Base-by-base conservation (phyloP, 2,329 filamentous ascomycete genomes). In the Hypoxylon sp. region DNA sequence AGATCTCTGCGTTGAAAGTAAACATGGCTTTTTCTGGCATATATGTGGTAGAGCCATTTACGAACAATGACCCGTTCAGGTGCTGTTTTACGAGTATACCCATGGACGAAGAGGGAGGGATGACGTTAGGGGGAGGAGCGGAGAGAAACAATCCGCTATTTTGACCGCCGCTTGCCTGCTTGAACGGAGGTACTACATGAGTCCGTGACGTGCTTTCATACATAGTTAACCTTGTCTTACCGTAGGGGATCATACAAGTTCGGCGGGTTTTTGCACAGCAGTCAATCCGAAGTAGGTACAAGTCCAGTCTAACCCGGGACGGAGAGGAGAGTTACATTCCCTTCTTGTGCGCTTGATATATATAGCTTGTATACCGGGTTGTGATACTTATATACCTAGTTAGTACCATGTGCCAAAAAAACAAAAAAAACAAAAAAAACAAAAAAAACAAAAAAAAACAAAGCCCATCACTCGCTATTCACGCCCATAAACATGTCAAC, bases 211-310 rank as follows among this genome's bases (percentile, higher is more conserved):
- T 34, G 30, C 30, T 34, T 34, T 11, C 13, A 34, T 13, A 55
- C 13, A 34, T 13, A 55, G 28, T 7, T 39, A 7, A 34, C 20
- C 44, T 6, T 39, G 43, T 58, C 19, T 46, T 13, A 34, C 48
- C 17, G 20, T 37, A 41, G 28, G 22, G 28, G 37, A 4, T 52
- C 37, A 47, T 39, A 37, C 41, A 19, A 22, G 4, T 41, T 58
- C 41, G 24, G 26, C 22, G 39, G 15, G 20, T 30, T 43, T 59
- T 54, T 19, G 50, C 56, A 59, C 56, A 17, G 54, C 50, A 39
- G 32, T 48, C 30, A 26, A 41, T 53, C 39, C 44, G 11, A 37
- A 37, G 17, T 13, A 26, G 15, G 47, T 58, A 52, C 19, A 17
- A 6, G 39, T 51, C 28, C 52, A 58, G 51, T 51, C 47, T 50